Conservation (phyloP, 2,329 filamentous ascomycete genomes). For the Tricladium varicosporioides region DNA sequence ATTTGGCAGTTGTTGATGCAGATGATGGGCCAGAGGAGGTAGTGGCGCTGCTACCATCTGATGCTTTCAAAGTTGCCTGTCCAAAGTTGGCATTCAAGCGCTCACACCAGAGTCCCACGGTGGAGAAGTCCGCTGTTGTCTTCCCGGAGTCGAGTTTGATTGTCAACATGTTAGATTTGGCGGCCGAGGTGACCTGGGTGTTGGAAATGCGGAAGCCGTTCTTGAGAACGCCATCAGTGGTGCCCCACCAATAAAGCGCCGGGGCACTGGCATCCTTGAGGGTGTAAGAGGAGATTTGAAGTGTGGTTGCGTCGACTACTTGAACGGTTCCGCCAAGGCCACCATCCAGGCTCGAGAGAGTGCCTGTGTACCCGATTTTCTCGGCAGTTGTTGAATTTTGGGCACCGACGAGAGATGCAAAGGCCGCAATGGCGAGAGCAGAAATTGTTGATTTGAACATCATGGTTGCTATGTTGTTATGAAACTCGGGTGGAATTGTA, state of each 20-base stretch:
- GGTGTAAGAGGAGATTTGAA: conserved; percentile 24
- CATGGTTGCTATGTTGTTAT: not conserved
- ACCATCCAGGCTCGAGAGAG: conserved; percentile 22
- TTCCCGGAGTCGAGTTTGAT: conserved; percentile 29
- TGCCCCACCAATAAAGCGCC: conserved; percentile 33
- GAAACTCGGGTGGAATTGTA: not conserved
- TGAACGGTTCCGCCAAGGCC: conserved; percentile 28
- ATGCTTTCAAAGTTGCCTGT: conserved; percentile 16
- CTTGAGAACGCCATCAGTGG: conserved; percentile 17
- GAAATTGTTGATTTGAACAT: conserved; percentile 1
- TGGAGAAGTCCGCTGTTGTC: conserved; percentile 24
- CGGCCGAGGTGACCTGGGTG: conserved; percentile 19
- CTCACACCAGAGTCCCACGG: conserved; percentile 29
- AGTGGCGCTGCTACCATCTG: not conserved
- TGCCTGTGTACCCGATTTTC: conserved; percentile 21
- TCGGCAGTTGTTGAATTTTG: not conserved
- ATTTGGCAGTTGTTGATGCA: conserved; percentile 2
- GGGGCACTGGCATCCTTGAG: conserved; percentile 29
- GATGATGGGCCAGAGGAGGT: not conserved
- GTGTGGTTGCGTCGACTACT: conserved; percentile 23
- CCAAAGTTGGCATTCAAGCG: conserved; percentile 28
- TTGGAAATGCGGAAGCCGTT: conserved; percentile 32
- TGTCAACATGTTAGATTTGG: conserved; percentile 17
- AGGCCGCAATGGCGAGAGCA: not conserved
- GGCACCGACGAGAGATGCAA: not conserved